Evolutionary conservation across 2,329 filamentous ascomycete species (phyloP).

Genomic region (Aspergillus bombycis): DNA sequence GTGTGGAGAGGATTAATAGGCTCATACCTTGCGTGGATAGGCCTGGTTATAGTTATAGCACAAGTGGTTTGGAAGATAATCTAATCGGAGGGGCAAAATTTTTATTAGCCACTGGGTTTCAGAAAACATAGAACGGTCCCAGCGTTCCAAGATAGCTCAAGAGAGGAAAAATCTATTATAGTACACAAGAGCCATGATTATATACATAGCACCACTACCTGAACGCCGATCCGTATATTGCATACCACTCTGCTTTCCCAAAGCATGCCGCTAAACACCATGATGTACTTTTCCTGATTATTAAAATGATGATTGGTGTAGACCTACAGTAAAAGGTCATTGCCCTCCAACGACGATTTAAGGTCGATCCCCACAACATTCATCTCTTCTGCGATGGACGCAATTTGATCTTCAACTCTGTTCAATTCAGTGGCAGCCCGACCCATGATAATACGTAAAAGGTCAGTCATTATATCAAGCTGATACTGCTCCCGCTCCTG

Average conservation of each 20-base stretch:
- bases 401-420: constrained; percentile 39
- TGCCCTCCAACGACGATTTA: constrained; percentile 32
- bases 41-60: no score
- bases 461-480: constrained; percentile 46
- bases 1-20: no score
- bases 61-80: neutral
- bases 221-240: constrained; percentile 1
- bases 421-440: constrained; percentile 32
- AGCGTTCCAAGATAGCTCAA: neutral
- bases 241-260: neutral
- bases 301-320: neutral
- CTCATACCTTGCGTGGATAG: no score
- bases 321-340: constrained; percentile 27
- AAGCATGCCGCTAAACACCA: neutral
- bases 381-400: constrained; percentile 43
- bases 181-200: neutral
- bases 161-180: neutral
- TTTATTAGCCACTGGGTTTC: neutral
- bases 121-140: neutral
- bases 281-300: neutral
- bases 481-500: constrained; percentile 44
- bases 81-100: neutral
- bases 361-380: constrained; percentile 35
- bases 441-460: constrained; percentile 45
- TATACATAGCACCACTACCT: constrained; percentile 1